A percentile compares a stretch with the other conserved stretches of the same genome.
Evolutionary conservation across 345 rosid species (phyloP).

Genomic region (Salix dunnii): DNA sequence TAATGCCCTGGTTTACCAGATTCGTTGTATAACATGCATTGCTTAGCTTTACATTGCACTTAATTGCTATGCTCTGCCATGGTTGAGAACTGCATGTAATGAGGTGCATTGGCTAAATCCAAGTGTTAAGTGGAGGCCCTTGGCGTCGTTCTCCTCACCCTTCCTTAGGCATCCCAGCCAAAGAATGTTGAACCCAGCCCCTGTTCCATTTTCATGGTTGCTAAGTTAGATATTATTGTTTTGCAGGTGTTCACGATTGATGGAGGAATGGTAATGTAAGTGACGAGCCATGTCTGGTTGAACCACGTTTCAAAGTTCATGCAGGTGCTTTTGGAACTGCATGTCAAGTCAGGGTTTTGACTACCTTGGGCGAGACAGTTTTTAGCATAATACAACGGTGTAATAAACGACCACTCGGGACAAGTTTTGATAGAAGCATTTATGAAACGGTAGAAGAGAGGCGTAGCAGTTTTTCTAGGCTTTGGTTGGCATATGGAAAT

Average conservation of each 20-base stretch:
- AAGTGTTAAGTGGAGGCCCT: neutral
- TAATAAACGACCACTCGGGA: constrained; percentile 14
- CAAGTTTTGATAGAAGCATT: constrained; percentile 14
- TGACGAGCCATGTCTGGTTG: neutral
- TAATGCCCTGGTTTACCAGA: neutral
- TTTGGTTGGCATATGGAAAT: neutral
- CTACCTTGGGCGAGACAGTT: neutral
- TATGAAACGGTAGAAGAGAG: neutral
- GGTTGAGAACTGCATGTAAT: neutral
- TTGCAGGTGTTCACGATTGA: constrained; percentile 83
- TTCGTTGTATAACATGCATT: neutral
- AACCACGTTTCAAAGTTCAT: neutral
- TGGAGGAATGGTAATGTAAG: constrained; percentile 93
- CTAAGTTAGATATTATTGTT: constrained; percentile 6
- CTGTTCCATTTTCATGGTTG: neutral
- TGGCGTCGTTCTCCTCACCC: neutral
- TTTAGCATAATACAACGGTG: constrained; percentile 1
- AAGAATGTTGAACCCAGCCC: neutral
- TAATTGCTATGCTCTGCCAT: neutral
- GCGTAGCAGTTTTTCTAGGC: neutral
- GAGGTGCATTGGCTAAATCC: neutral
- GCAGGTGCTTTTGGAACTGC: neutral
- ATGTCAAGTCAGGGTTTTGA: neutral
- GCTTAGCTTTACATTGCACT: neutral
- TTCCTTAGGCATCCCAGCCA: neutral